Evolutionary conservation across 2,329 filamentous ascomycete genomes (phyloP), one percentile per base, ranked within the genome.

Genomic region (Penicillium sp.): DNA sequence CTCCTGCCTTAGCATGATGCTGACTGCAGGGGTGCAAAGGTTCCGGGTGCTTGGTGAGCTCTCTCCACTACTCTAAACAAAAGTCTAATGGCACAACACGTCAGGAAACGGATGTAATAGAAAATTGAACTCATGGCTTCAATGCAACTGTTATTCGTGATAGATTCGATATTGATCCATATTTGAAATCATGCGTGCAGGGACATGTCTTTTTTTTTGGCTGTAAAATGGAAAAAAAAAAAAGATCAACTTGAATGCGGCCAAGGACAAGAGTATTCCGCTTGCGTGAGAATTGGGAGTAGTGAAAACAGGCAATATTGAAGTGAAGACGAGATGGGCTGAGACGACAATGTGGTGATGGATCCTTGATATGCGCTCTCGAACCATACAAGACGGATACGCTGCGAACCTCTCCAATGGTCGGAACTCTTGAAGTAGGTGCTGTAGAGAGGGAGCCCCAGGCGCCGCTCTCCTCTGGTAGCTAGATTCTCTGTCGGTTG

Each of bases 111-210:
- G 5, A 8, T 6, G 31, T 9, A 29, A n/a, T 33, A 36, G 18
- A 18, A 7, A 29, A 44, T 38, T 18, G 16, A 36, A 33, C 6
- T 50, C 52, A 47, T 50, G 50, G 51, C 39, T 59, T 57, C 51
- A 51, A 61, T 59, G 52, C 39, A 58, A 56, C 47, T 56, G 41
- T 58, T 49, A 54, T 59, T 61, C 49, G 54, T 61, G 45, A 60
- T 57, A 57, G 42, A 59, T 57, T 57, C 43, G 42, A 45, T 47
- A 54, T 41, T 45, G 49, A 51, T 53, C 51, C 58, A 54, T 50
- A 24, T 46, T 47, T 53, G 39, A 49, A 58, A 58, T 44, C 51
- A 53, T 59, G 31, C 58, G 56, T 62, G 56, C 56, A 57, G 47
- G 26, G 28, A 49, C 48, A 53, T 58, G 43, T 39, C 54, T 44